phyloP scores from a whole-genome alignment of 768 basidiomycete species.

The Russula virescens region DNA sequence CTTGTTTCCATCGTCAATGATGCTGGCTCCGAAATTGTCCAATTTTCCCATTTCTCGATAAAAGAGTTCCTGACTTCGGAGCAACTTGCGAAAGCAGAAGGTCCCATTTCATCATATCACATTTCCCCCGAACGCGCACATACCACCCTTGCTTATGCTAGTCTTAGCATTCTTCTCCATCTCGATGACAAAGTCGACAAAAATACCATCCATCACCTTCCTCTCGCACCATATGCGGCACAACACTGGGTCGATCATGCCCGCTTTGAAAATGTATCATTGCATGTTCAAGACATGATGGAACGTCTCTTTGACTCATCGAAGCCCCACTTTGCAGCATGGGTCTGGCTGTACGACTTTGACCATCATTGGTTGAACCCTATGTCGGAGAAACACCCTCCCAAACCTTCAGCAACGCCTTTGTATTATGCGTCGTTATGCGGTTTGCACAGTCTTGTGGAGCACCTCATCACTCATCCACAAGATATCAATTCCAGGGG shows the following conservation, averaged over 20 bases:
- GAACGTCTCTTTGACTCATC: neutral
- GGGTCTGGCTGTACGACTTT: constrained; percentile 8
- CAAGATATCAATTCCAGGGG: neutral
- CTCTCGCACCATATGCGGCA: neutral
- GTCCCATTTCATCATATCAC: neutral
- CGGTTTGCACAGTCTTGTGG: neutral
- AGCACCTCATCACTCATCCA: neutral
- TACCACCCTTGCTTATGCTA: neutral
- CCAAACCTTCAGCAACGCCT: neutral
- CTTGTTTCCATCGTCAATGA: neutral
- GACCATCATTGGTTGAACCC: neutral
- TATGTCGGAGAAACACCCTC: neutral
- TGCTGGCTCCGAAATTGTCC: neutral
- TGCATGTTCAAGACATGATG: neutral
- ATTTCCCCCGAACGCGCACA: neutral
- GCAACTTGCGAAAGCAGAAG: neutral
- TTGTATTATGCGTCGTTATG: constrained; percentile 4
- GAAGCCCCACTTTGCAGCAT: neutral
- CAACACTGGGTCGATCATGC: constrained; percentile 7
- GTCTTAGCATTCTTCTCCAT: neutral
- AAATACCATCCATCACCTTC: neutral
- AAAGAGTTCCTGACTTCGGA: constrained; percentile 10
- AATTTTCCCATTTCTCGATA: constrained; percentile 8
- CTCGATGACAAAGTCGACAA: neutral
- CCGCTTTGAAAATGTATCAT: neutral